Conservation (phyloP, 768 basidiomycete genomes). For the Macrocybe gigantea region DNA sequence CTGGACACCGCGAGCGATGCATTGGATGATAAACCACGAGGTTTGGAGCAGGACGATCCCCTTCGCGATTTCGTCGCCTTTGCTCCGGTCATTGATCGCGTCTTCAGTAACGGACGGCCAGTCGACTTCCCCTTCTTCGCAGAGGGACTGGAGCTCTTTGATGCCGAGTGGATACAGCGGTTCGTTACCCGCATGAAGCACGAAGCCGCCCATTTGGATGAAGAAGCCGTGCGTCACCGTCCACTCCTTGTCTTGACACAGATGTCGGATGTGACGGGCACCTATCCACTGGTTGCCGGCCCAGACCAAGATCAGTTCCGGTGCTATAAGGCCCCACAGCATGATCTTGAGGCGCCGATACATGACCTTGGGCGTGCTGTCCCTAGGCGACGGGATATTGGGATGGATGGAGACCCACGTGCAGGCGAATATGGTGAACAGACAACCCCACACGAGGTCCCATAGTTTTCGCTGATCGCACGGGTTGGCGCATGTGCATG, state of each 20-base stretch:
- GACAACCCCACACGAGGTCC: constrained; percentile 18
- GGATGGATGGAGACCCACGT: constrained; percentile 20
- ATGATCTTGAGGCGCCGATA: constrained; percentile 8
- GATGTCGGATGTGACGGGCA: constrained; percentile 9
- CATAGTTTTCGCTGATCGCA: constrained; percentile 21
- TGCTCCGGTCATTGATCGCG: constrained; percentile 21
- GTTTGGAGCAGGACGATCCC: constrained; percentile 18
- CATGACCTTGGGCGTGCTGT: neutral
- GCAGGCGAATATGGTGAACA: constrained; percentile 16
- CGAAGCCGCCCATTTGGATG: constrained; percentile 21
- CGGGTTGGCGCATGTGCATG: neutral
- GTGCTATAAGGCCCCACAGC: constrained; percentile 13
- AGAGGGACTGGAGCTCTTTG: too few species aligned
- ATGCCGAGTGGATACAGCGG: neutral
- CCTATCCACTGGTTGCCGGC: constrained; percentile 14
- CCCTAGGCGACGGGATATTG: constrained; percentile 11
- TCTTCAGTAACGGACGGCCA: constrained; percentile 4
- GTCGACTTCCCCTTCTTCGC: neutral
- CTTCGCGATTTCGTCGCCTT: constrained; percentile 20
- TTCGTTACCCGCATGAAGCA: constrained; percentile 1
- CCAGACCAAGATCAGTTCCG: constrained; percentile 15
- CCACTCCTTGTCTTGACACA: constrained; percentile 10
- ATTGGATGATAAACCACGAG: constrained; percentile 24
- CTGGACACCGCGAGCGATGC: constrained; percentile 14
- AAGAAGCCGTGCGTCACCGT: constrained; percentile 20